These are phyloP conservation scores for Cyberlindnera misumaiensis DNA, from an alignment of 805 yeast species.

Conservation along the genomic window DNA sequence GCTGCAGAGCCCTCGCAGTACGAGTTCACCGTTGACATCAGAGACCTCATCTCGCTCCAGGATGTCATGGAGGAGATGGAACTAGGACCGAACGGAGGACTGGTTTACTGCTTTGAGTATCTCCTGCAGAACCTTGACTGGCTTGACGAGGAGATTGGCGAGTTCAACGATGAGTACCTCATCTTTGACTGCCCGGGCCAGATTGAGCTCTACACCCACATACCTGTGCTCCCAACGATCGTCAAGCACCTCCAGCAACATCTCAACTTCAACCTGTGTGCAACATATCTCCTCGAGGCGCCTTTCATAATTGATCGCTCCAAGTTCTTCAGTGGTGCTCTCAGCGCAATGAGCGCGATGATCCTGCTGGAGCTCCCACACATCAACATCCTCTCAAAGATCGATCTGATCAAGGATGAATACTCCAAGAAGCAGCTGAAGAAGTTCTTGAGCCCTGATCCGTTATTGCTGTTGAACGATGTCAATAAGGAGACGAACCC, in stretches of 20 bases:
- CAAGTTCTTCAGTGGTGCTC: slow-evolving; percentile 91
- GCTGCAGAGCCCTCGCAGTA: slow-evolving; percentile 93
- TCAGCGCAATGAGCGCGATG: slow-evolving; percentile 98
- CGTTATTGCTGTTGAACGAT: slow-evolving; percentile 54
- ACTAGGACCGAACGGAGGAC: slow-evolving; percentile 92
- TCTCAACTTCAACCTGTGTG: slow-evolving; percentile 83
- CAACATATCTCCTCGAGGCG: slow-evolving; percentile 87
- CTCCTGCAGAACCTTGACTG: slow-evolving; percentile 86
- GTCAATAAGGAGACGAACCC: slow-evolving; percentile 47
- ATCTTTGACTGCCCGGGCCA: slow-evolving; percentile 98
- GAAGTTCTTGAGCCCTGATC: slow-evolving; percentile 87
- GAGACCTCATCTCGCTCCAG: slow-evolving; percentile 82
- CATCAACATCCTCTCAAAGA: slow-evolving; percentile 79
- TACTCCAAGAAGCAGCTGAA: slow-evolving; percentile 71
- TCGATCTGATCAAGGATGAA: slow-evolving; percentile 79
- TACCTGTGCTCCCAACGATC: slow-evolving; percentile 86
- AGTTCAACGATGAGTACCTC: slow-evolving; percentile 86
- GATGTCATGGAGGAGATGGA: slow-evolving; percentile 95
- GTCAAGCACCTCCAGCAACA: slow-evolving; percentile 77
- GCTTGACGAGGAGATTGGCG: slow-evolving; percentile 97
- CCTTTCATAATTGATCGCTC: slow-evolving; percentile 87
- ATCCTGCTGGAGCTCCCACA: slow-evolving; percentile 91
- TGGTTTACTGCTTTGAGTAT: slow-evolving; percentile 90
- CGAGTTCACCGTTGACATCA: slow-evolving; percentile 86
- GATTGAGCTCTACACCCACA: slow-evolving; percentile 88